Conservation (phyloP, 73 alveolate species). For the Blepharisma stoltei region DNA sequence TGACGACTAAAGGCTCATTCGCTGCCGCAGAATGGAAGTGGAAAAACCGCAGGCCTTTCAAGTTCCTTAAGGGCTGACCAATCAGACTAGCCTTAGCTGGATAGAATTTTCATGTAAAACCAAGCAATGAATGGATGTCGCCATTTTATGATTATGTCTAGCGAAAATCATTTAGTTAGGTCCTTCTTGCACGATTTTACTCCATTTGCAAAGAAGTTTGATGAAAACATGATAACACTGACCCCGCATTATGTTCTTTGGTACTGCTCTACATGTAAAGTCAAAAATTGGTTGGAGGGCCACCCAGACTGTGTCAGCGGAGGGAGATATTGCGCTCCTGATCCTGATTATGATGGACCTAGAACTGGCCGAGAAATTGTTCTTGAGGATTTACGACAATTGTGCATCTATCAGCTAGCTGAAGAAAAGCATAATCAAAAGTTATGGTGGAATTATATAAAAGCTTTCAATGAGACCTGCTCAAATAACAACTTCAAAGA, state of each 20-base stretch:
- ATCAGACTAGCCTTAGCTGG: no score
- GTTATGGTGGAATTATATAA: conserved; percentile 49
- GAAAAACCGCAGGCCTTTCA: no score
- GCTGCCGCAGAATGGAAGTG: no score
- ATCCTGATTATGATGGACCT: conserved; percentile 29
- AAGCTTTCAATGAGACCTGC: background rate
- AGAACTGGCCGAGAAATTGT: conserved; percentile 57
- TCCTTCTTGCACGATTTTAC: conserved; percentile 29
- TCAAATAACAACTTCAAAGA: background rate
- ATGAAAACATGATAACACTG: background rate
- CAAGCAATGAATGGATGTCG: no score
- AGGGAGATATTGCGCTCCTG: conserved; percentile 31
- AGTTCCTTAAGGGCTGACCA: no score
- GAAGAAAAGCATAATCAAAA: conserved; percentile 28
- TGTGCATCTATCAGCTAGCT: conserved; percentile 34
- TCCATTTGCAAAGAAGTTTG: background rate
- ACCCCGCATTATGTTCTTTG: conserved; percentile 30
- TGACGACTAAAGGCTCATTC: no score
- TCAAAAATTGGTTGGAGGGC: background rate
- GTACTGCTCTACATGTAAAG: conserved; percentile 28
- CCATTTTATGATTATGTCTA: no score
- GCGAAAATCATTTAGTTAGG: background rate
- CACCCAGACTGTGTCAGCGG: conserved; percentile 17
- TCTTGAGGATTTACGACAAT: conserved; percentile 52
- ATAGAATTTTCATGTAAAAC: no score